Conservation (phyloP, 306 rosid genomes). For the Datisca glomerata region DNA sequence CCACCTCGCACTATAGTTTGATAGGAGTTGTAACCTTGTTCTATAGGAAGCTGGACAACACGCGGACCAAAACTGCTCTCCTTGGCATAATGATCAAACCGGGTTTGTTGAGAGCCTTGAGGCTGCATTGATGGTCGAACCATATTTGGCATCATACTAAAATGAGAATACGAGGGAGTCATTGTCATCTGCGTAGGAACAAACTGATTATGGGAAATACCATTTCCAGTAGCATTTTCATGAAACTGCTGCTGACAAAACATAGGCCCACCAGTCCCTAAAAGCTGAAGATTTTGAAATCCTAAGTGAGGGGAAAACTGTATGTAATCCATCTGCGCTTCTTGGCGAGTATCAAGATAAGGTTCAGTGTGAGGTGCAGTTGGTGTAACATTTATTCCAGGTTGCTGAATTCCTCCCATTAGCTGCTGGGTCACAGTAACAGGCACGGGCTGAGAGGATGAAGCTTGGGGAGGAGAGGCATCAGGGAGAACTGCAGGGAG, state of each 20-base stretch:
- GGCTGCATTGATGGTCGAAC: constrained; percentile 38
- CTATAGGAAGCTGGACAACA: constrained; percentile 56
- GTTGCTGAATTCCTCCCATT: constrained; percentile 39
- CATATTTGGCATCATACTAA: constrained; percentile 34
- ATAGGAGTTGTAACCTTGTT: constrained; percentile 46
- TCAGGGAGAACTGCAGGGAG: constrained; percentile 22
- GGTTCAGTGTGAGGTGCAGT: constrained; percentile 42
- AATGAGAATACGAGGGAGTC: constrained; percentile 40
- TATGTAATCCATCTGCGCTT: constrained; percentile 40
- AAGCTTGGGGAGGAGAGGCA: constrained; percentile 21
- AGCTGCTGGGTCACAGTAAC: constrained; percentile 25
- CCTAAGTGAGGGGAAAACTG: constrained; percentile 49
- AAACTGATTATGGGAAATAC: constrained; percentile 29
- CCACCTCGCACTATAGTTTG: constrained; percentile 34
- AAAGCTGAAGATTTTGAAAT: constrained; percentile 37
- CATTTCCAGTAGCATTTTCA: constrained; percentile 27
- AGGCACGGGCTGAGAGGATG: constrained; percentile 33
- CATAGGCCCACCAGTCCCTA: constrained; percentile 31
- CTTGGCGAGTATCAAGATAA: constrained; percentile 40
- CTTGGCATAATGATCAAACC: constrained; percentile 38
- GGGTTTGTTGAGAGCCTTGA: constrained; percentile 42
- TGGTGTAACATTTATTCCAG: constrained; percentile 32
- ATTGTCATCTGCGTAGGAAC: constrained; percentile 41
- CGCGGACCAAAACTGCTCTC: constrained; percentile 42
- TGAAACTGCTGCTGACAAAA: constrained; percentile 39